Percentiles rank a stretch among this genome's conserved stretches.
Evolutionary conservation across 108 stramenopile species (phyloP).

Genomic region (Phaeodactylum tricornutum): DNA sequence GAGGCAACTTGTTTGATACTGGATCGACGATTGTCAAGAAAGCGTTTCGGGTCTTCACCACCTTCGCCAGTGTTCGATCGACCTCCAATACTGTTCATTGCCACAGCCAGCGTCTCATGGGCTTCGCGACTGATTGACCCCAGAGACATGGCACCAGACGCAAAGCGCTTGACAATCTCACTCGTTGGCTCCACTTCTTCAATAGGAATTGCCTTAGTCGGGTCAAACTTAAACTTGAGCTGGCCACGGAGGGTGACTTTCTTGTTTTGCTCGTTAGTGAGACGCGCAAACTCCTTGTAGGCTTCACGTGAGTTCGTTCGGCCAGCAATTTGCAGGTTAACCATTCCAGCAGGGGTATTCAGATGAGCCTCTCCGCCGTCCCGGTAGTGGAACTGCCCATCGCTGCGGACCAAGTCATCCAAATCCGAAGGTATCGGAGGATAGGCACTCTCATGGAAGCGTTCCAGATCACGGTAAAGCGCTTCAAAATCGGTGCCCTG

Average conservation of each 20-base stretch:
- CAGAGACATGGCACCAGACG: slow-evolving; percentile 92
- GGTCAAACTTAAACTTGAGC: slow-evolving; percentile 87
- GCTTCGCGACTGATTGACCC: slow-evolving; percentile 92
- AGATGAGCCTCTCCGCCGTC: slow-evolving; percentile 96
- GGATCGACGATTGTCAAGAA: slow-evolving; percentile 83
- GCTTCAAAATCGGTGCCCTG: slow-evolving; percentile 94
- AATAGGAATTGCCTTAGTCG: slow-evolving; percentile 67
- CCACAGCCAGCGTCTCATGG: slow-evolving; percentile 89
- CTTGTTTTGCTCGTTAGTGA: slow-evolving; percentile 81
- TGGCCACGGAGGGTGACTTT: slow-evolving; percentile 91
- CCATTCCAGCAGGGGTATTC: slow-evolving; percentile 91
- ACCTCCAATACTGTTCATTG: slow-evolving; percentile 87
- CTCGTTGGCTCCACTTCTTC: slow-evolving; percentile 87
- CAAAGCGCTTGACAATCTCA: slow-evolving; percentile 92
- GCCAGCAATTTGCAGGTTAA: slow-evolving; percentile 87
- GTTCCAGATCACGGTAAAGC: slow-evolving; percentile 88
- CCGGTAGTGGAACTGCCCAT: slow-evolving; percentile 94
- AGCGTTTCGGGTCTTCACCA: slow-evolving; percentile 87
- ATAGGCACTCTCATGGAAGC: slow-evolving; percentile 81
- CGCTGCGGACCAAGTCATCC: slow-evolving; percentile 79
- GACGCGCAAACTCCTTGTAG: slow-evolving; percentile 85
- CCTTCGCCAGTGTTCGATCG: slow-evolving; percentile 94
- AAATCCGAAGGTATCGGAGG: slow-evolving; percentile 43
- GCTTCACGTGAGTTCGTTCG: slow-evolving; percentile 89
- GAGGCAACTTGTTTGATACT: slow-evolving; percentile 93